Evolutionary conservation across 1,284 basidiomycete species (phyloP).

Genomic region (Boletus semigastroideus): DNA sequence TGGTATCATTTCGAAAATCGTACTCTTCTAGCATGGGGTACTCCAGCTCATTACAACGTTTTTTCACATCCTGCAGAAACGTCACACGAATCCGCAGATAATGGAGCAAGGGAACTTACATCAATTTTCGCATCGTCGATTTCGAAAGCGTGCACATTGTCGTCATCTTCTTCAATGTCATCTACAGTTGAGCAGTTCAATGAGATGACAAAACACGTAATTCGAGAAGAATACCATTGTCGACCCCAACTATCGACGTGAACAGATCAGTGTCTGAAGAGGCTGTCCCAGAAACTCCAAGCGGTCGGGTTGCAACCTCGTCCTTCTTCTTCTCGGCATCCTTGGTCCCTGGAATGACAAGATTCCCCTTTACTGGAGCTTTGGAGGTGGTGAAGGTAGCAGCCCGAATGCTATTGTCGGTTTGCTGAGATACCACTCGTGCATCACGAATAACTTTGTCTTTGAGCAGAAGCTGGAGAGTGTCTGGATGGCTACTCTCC

Average conservation of each 20-base stretch:
- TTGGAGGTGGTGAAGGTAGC: constrained; percentile 84
- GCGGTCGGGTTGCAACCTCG: constrained; percentile 41
- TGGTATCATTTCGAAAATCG: constrained; percentile 93
- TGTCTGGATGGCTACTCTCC: constrained; percentile 91
- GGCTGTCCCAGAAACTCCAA: constrained; percentile 33
- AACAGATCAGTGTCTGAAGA: constrained; percentile 74
- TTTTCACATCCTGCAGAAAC: constrained; percentile 76
- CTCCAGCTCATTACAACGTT: constrained; percentile 91
- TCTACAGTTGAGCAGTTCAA: constrained; percentile 47
- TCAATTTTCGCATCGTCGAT: constrained; percentile 92
- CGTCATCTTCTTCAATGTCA: constrained; percentile 95
- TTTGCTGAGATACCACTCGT: constrained; percentile 62
- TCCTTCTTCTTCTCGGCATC: constrained; percentile 67
- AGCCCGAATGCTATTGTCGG: constrained; percentile 70
- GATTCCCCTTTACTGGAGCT: constrained; percentile 76
- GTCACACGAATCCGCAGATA: constrained; percentile 1
- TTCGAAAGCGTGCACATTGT: constrained; percentile 93
- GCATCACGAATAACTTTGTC: constrained; percentile 84
- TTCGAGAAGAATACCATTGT: constrained; percentile 59
- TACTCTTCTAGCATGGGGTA: constrained; percentile 98
- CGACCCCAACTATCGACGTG: constrained; percentile 90
- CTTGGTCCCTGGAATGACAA: constrained; percentile 85
- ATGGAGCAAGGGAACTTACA: constrained; percentile 42
- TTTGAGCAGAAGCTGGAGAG: constrained; percentile 81
- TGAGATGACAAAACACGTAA: not conserved